Percentiles rank a stretch among this genome's conserved stretches.
Evolutionary conservation across 345 rosid genomes (phyloP).

Genomic region (Melaleuca quinquenervia): DNA sequence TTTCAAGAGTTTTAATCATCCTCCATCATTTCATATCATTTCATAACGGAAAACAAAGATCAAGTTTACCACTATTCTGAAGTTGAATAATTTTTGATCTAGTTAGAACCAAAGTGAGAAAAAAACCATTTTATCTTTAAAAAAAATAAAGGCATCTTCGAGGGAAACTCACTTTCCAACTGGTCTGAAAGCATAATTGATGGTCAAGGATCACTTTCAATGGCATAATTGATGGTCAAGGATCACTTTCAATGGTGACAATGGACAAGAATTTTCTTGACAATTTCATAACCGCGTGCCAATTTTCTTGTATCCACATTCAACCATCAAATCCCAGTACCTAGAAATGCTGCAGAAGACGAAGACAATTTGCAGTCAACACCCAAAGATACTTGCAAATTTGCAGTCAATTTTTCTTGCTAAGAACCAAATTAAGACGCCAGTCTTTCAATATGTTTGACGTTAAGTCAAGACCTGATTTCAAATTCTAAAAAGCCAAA

Average conservation of each 20-base stretch:
- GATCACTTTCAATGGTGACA: neutral
- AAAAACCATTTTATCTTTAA: too few relatives aligned
- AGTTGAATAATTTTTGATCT: too few relatives aligned
- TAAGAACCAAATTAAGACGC: neutral
- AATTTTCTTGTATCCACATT: neutral
- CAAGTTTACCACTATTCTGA: too few relatives aligned
- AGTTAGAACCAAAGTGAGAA: too few relatives aligned
- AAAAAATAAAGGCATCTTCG: too few relatives aligned
- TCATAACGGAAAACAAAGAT: too few relatives aligned
- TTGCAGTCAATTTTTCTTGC: neutral
- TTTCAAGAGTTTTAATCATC: too few relatives aligned
- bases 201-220: neutral
- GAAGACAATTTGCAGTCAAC: neutral
- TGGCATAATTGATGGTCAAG: neutral
- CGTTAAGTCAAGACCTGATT: neutral
- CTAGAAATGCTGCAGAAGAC: neutral
- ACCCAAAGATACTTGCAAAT: neutral
- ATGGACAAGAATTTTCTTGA: accelerated
- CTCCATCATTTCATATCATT: too few relatives aligned
- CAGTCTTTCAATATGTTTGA: neutral
- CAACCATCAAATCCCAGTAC: neutral
- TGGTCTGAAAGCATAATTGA: too few relatives aligned
- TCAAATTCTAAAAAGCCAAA: neutral
- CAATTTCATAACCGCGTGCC: neutral
- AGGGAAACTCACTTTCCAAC: too few relatives aligned